phyloP scores from a whole-genome alignment of 345 rosid genomes.

The Eutrema japonicum region DNA sequence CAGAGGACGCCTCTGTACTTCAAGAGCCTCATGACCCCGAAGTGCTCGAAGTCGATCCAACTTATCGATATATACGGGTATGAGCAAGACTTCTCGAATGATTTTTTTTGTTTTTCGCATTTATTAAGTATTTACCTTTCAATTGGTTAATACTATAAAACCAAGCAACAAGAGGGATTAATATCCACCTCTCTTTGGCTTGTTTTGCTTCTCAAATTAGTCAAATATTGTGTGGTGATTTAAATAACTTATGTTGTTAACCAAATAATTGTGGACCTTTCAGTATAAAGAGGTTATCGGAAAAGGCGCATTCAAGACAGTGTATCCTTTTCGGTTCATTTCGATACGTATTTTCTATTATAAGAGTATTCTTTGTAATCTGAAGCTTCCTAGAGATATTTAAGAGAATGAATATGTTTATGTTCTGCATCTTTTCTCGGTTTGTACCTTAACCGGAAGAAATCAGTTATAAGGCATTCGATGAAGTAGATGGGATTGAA shows the following conservation, averaged over 20 bases:
- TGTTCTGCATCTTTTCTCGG: conserved; percentile 21
- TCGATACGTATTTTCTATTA: neutral
- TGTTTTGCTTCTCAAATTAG: neutral
- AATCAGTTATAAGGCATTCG: conserved; percentile 88
- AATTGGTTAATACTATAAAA: conserved; percentile 19
- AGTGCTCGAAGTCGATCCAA: conserved; percentile 70
- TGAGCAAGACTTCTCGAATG: neutral
- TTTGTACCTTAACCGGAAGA: conserved; percentile 45
- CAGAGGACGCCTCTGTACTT: conserved; percentile 51
- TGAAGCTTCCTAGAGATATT: neutral
- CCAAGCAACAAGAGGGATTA: conserved; percentile 1
- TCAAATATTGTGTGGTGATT: neutral
- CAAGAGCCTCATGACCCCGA: conserved; percentile 69
- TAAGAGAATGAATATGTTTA: neutral
- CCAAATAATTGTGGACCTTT: conserved; percentile 30
- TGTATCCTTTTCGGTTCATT: conserved; percentile 53
- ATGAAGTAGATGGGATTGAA: conserved; percentile 92
- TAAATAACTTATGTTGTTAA: conserved; percentile 17
- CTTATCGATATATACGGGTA: conserved; percentile 67
- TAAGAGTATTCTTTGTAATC: neutral
- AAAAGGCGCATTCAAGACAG: conserved; percentile 83
- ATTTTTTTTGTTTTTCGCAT: no score
- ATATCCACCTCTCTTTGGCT: conserved; percentile 13
- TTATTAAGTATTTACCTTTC: neutral
- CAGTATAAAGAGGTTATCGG: conserved; percentile 79